Percentiles rank a stretch among this genome's conserved stretches.
Conservation (phyloP, 2,329 filamentous ascomycete species). For the Microsporum canis region DNA sequence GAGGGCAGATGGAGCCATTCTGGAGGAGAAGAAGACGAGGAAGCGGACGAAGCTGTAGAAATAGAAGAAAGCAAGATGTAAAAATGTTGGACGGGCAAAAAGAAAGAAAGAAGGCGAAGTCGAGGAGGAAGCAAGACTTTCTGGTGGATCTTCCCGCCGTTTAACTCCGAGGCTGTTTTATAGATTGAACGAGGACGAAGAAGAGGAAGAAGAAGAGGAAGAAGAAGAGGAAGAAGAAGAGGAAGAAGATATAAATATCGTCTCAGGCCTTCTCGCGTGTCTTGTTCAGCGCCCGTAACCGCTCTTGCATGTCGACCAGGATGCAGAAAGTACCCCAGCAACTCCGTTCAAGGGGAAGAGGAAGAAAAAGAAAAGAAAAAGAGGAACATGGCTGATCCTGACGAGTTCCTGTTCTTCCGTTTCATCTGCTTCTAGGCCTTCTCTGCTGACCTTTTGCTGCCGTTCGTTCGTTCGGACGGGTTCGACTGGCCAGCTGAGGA, state of each 20-base stretch:
- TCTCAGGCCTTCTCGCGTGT: neutral
- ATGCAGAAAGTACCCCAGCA: neutral
- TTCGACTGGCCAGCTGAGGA: neutral
- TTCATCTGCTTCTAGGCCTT: neutral
- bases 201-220: neutral
- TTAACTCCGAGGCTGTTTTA: neutral
- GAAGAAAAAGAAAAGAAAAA: neutral
- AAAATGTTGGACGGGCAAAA: neutral
- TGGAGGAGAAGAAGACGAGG: neutral
- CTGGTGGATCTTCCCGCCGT: neutral
- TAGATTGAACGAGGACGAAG: neutral
- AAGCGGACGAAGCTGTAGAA: neutral
- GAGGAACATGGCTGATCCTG: neutral
- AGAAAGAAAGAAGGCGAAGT: neutral
- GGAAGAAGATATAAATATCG: neutral
- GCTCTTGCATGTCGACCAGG: neutral
- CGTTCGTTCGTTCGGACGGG: neutral
- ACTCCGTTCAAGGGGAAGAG: neutral
- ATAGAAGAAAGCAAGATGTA: neutral
- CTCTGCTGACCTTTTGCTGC: neutral
- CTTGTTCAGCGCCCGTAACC: neutral
- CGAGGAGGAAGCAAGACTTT: neutral
- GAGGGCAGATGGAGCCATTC: neutral
- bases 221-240: neutral
- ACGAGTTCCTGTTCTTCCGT: neutral